These are phyloP conservation scores for Mycena capillaripes DNA, from an alignment of 768 basidiomycete species.

Conservation along the genomic window DNA sequence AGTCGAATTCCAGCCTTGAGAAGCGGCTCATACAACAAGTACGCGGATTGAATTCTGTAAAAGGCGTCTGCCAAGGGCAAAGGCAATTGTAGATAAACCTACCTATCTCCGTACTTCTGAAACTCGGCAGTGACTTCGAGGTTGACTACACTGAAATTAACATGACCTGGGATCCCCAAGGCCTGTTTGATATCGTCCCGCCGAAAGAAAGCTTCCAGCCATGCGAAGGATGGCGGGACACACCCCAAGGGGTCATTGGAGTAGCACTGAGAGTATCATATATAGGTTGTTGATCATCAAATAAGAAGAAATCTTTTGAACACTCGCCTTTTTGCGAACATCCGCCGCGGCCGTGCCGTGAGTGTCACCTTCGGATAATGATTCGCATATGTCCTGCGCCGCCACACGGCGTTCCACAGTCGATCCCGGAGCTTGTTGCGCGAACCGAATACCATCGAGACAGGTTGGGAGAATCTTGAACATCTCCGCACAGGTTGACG, in stretches of 20 bases:
- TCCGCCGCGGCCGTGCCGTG: slow-evolving; percentile 38
- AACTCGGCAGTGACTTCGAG: slow-evolving; percentile 34
- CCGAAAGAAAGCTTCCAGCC: slow-evolving; percentile 39
- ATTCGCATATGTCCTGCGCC: slow-evolving; percentile 27
- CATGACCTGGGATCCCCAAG: slow-evolving; percentile 37
- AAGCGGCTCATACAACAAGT: slow-evolving; percentile 43
- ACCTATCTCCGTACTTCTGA: slow-evolving; percentile 38
- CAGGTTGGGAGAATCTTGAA: slow-evolving; percentile 41
- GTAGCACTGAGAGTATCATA: background rate
- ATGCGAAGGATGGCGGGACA: slow-evolving; percentile 31
- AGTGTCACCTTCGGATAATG: slow-evolving; percentile 20
- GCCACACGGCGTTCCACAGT: slow-evolving; percentile 19
- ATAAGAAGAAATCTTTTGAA: background rate
- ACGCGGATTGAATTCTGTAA: slow-evolving; percentile 26
- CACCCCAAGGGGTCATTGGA: slow-evolving; percentile 12
- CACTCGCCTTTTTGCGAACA: slow-evolving; percentile 32
- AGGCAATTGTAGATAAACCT: background rate
- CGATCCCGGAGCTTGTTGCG: slow-evolving; percentile 30
- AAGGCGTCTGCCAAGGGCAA: background rate
- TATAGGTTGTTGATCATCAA: too few species aligned
- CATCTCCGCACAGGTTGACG: slow-evolving; percentile 43
- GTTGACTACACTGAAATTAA: slow-evolving; percentile 35
- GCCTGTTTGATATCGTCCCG: slow-evolving; percentile 27
- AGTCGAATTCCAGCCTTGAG: slow-evolving; percentile 46
- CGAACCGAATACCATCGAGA: slow-evolving; percentile 39